Base-by-base conservation (phyloP, 345 rosid genomes). In the Eucalyptus tenuipes region DNA sequence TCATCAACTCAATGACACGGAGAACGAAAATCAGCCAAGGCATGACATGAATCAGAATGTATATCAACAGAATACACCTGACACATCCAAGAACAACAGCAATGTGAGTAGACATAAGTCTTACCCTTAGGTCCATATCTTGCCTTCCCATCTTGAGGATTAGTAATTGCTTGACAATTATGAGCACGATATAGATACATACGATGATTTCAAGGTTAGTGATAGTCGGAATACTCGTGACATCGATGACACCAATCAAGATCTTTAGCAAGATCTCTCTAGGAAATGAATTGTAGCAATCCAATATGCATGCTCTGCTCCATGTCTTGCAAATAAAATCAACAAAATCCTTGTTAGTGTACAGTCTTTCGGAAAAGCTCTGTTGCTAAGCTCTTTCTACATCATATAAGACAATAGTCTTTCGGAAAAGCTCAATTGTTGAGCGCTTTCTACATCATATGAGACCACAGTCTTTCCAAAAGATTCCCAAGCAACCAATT, bases 141-240 rank as follows among this genome's bases (percentile, higher is more conserved):
- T 66, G 20, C 11, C 75, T 7, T n/a, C 40, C 75, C 75, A n/a
- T 66, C 5, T n/a, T n/a, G 37, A n/a, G 40, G 20, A 66, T 7
- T 7, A n/a, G 1, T n/a, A 66, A 15, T 4, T 7, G 40, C 20
- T 3, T 6, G 0, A 66, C 1, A 9, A n/a, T 31, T 7, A 2
- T 7, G 22, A 66, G 75, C 40, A 66, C 8, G 7, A 10, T 14
- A 2, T 66, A n/a, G 75, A 15, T 7, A n/a, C 17, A 15, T 17
- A 66, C 5, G 10, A 64, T n/a, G 37, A 9, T n/a, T n/a, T n/a
- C 75, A 7, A n/a, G 75, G 40, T n/a, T 15, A 64, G 75, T n/a
- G 40, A n/a, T 14, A 9, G 75, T 5, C 14, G 8, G 40, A 64
- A 2, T n/a, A 31, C 37, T 2, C 9, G 10, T 13, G 16, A 4